A percentile compares a stretch with the other conserved stretches of the same genome.
These are phyloP conservation scores for Telopea speciosissima DNA, from an alignment of 177 flowering plant genomes.

Conservation along the genomic window DNA sequence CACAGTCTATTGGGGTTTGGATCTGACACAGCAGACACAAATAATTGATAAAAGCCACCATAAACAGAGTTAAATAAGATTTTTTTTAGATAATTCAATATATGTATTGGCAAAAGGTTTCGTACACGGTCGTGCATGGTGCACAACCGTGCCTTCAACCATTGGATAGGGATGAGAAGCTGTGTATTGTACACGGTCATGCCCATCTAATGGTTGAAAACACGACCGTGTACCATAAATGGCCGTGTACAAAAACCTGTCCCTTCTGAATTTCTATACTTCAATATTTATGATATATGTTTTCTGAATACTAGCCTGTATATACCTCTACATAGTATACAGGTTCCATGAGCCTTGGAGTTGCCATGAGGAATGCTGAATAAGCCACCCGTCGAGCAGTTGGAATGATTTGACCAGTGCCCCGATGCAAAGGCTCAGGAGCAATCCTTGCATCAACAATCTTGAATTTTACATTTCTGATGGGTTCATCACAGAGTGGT, in stretches of 20 bases:
- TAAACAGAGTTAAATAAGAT: background rate
- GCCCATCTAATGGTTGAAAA: no score
- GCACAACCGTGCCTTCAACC: no score
- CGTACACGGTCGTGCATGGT: no score
- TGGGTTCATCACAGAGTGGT: conserved; percentile 99
- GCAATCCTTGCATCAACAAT: conserved; percentile 97
- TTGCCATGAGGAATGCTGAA: conserved; percentile 97
- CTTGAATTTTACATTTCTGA: conserved; percentile 94
- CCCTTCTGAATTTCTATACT: background rate
- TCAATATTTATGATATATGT: background rate
- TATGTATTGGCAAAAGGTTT: no score
- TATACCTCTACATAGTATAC: conserved; percentile 90
- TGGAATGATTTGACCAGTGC: conserved; percentile 97
- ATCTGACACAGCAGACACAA: conserved; percentile 49
- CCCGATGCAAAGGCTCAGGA: conserved; percentile 84
- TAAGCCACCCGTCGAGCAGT: conserved; percentile 97
- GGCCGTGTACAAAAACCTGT: no score
- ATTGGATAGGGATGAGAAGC: no score
- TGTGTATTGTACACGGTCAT: no score
- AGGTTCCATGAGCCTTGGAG: conserved; percentile 98
- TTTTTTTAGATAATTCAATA: background rate
- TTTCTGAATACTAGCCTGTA: background rate
- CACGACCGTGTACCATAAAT: no score
- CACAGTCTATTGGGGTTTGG: conserved; percentile 97
- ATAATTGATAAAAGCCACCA: background rate